These are phyloP conservation scores for Trypanosomatidae sp. DNA, from an alignment of 208 protist species.

Conservation along the genomic window DNA sequence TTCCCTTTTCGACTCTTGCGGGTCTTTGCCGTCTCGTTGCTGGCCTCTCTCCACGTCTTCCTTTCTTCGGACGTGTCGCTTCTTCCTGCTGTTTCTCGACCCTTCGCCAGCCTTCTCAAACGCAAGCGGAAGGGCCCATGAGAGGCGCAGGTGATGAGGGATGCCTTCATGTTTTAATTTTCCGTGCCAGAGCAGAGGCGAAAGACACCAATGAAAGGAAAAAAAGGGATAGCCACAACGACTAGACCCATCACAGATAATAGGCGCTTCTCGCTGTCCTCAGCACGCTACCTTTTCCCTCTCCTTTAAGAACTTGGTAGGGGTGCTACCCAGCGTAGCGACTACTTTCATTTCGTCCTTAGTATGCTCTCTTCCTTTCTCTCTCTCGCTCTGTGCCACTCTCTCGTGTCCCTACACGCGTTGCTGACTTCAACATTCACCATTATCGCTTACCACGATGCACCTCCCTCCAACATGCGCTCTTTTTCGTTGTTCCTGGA, in stretches of 20 bases:
- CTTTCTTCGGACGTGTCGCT: not conserved
- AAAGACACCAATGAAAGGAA: not conserved
- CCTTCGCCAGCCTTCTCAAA: not conserved
- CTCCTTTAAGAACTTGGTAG: not conserved
- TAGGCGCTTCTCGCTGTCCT: not conserved
- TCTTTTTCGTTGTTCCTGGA: not conserved
- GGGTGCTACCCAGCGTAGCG: not conserved
- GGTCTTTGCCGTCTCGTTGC: not conserved
- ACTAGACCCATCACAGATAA: not conserved
- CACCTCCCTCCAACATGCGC: not conserved
- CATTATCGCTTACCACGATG: not conserved
- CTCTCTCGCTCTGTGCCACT: not conserved
- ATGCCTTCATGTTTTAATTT: too few species aligned
- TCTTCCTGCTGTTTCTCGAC: not conserved
- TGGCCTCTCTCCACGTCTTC: not conserved
- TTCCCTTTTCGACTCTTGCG: not conserved
- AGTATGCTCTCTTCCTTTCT: not conserved
- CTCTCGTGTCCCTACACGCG: not conserved
- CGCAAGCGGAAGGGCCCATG: not conserved
- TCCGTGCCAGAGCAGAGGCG: not conserved
- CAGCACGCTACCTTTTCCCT: not conserved
- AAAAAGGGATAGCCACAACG: not conserved
- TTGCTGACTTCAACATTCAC: not conserved
- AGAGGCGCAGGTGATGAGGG: not conserved
- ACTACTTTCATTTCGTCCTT: not conserved